Conservation (phyloP, 495 filamentous ascomycete genomes). For the Aspergillus egyptiacus region DNA sequence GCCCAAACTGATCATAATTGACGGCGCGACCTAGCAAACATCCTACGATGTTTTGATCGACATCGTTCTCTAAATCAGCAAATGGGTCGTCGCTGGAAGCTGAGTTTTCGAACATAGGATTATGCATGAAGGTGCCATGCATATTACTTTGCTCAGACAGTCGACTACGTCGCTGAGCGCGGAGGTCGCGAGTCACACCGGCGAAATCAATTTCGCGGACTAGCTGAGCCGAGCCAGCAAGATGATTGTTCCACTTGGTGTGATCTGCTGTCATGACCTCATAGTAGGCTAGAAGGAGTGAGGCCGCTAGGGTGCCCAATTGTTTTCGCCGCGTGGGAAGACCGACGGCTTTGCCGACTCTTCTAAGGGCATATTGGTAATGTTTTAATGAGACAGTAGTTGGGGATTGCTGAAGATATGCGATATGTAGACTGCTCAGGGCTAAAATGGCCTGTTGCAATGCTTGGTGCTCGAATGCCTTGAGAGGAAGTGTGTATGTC, state of each 20-base stretch:
- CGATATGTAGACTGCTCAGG: slow-evolving; percentile 79
- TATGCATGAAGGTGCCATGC: slow-evolving; percentile 12
- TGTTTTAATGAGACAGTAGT: slow-evolving; percentile 80
- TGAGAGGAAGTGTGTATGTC: slow-evolving; percentile 82
- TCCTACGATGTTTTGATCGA: slow-evolving; percentile 42
- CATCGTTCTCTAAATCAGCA: slow-evolving; percentile 34
- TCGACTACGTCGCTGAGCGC: slow-evolving; percentile 40
- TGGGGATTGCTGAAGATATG: slow-evolving; percentile 67
- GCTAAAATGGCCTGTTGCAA: slow-evolving; percentile 91
- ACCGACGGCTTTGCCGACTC: slow-evolving; percentile 67
- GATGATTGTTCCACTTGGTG: slow-evolving; percentile 89
- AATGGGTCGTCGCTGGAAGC: slow-evolving; percentile 38
- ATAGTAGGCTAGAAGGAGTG: slow-evolving; percentile 84
- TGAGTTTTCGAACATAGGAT: slow-evolving; percentile 16
- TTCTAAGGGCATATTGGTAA: slow-evolving; percentile 78
- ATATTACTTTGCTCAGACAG: slow-evolving; percentile 21
- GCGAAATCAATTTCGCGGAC: slow-evolving; percentile 76
- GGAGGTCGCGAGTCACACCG: slow-evolving; percentile 63
- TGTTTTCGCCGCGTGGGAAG: slow-evolving; percentile 66
- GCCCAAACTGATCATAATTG: slow-evolving; percentile 42
- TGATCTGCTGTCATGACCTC: slow-evolving; percentile 95
- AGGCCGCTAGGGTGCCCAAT: slow-evolving; percentile 78
- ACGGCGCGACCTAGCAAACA: slow-evolving; percentile 39
- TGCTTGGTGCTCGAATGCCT: slow-evolving; percentile 75
- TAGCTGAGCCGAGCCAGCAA: slow-evolving; percentile 77